A percentile compares a stretch with the other conserved stretches of the same genome.
Conservation (phyloP, 805 yeast species). For the Wickerhamia fluorescens region DNA sequence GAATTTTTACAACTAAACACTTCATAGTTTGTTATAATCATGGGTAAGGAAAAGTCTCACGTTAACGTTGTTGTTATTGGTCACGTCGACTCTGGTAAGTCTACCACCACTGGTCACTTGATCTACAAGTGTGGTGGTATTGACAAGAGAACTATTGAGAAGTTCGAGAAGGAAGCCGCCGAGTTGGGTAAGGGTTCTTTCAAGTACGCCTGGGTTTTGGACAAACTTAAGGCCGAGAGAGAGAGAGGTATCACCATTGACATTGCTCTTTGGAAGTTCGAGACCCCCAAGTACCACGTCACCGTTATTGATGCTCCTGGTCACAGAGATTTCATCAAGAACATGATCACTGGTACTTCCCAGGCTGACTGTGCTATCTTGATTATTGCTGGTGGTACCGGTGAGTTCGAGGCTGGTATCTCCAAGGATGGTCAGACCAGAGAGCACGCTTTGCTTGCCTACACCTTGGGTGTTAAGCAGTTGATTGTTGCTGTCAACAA, state of each 20-base stretch:
- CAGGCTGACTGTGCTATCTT: slow-evolving; percentile 91
- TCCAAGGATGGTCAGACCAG: slow-evolving; percentile 93
- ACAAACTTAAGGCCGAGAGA: slow-evolving; percentile 93
- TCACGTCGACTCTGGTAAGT: slow-evolving; percentile 97
- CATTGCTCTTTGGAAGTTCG: slow-evolving; percentile 80
- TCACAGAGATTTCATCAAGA: slow-evolving; percentile 94
- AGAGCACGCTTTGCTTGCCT: slow-evolving; percentile 88
- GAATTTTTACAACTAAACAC: too few species aligned
- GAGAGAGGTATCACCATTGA: slow-evolving; percentile 91
- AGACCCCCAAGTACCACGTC: slow-evolving; percentile 82
- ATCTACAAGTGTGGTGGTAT: slow-evolving; percentile 99
- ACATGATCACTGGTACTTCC: slow-evolving; percentile 92
- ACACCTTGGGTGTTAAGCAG: slow-evolving; percentile 83
- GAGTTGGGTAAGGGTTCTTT: slow-evolving; percentile 96
- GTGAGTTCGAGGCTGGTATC: slow-evolving; percentile 95
- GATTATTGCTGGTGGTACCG: slow-evolving; percentile 86
- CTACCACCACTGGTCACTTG: slow-evolving; percentile 99
- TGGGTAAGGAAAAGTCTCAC: slow-evolving; percentile 96
- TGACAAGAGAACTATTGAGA: slow-evolving; percentile 97
- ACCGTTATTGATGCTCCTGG: slow-evolving; percentile 95
- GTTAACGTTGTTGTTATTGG: slow-evolving; percentile 99
- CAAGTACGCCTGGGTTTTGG: slow-evolving; percentile 97
- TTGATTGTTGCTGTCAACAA: slow-evolving; percentile 87
- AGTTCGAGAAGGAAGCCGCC: slow-evolving; percentile 97
- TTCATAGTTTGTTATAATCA: slow-evolving; percentile 9